Conservation (phyloP, 495 filamentous ascomycete genomes). For the Daldinia caldariorum region DNA sequence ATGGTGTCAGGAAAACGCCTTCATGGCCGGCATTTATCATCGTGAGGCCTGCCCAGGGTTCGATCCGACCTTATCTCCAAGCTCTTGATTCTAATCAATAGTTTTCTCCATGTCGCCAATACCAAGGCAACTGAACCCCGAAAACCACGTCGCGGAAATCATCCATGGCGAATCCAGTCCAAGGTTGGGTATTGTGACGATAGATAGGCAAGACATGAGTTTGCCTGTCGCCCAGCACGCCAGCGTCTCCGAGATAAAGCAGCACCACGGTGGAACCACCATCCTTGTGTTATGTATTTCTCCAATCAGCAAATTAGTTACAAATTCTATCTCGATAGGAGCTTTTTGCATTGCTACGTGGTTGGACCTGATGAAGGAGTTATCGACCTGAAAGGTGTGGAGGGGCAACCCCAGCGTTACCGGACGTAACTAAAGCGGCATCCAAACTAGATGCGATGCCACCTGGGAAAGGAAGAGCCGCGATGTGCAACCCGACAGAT, state of each 20-base stretch:
- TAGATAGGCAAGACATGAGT: slow-evolving; percentile 41
- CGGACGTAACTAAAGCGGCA: slow-evolving; percentile 46
- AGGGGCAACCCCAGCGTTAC: slow-evolving; percentile 44
- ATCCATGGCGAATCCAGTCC: slow-evolving; percentile 35
- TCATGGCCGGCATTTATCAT: slow-evolving; percentile 36
- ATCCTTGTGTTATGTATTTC: slow-evolving; percentile 20
- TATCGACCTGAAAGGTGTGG: slow-evolving; percentile 41
- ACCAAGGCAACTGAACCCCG: slow-evolving; percentile 29
- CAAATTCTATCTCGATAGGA: slow-evolving; percentile 37
- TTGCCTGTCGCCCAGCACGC: slow-evolving; percentile 18
- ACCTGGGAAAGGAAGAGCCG: slow-evolving; percentile 41
- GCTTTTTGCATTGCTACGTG: slow-evolving; percentile 31
- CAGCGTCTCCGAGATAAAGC: slow-evolving; percentile 35
- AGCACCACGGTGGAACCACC: slow-evolving; percentile 34
- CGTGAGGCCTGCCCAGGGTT: slow-evolving; percentile 23
- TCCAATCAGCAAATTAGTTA: slow-evolving; percentile 32
- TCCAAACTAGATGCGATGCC: slow-evolving; percentile 43
- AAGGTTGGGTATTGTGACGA: slow-evolving; percentile 35
- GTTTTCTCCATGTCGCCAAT: slow-evolving; percentile 32
- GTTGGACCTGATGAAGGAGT: slow-evolving; percentile 34
- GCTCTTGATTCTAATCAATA: slow-evolving; percentile 20
- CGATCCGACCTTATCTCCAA: slow-evolving; percentile 31
- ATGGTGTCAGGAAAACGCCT: slow-evolving; percentile 1
- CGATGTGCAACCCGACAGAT: slow-evolving; percentile 32
- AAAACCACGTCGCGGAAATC: slow-evolving; percentile 18